A percentile compares a stretch with the other conserved stretches of the same genome.
Conservation (phyloP, 345 rosid genomes). For the Lepidium sativum region DNA sequence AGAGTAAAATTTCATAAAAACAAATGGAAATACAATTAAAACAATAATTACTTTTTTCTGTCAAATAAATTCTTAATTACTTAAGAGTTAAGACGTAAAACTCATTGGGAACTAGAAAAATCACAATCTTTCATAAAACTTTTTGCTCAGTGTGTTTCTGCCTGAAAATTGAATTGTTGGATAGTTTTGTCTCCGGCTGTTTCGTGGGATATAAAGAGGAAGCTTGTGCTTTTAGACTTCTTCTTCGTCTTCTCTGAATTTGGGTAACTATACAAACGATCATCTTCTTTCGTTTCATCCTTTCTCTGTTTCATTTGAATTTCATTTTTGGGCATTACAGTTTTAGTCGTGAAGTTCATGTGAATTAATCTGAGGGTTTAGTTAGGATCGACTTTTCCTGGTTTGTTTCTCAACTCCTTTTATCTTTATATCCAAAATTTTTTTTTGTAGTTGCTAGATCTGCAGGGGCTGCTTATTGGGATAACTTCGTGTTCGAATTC, state of each 20-base stretch:
- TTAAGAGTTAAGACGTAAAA: neutral
- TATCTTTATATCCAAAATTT: neutral
- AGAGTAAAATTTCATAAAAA: too few relatives aligned
- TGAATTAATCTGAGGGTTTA: neutral
- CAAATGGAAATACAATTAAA: too few relatives aligned
- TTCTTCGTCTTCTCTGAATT: neutral
- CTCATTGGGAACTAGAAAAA: neutral
- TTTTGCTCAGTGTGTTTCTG: constrained; percentile 4
- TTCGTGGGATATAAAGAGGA: neutral
- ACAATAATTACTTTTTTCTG: too few relatives aligned
- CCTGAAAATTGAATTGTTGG: constrained; percentile 6
- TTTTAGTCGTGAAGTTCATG: neutral
- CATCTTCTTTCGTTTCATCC: neutral
- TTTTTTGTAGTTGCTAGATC: constrained; percentile 6
- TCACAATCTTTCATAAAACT: constrained; percentile 14
- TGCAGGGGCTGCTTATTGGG: neutral
- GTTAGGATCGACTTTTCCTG: neutral
- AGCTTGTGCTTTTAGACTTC: neutral
- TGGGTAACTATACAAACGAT: neutral
- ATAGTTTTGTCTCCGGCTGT: neutral
- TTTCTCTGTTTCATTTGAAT: neutral
- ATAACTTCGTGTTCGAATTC: too few relatives aligned
- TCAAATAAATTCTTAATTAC: too few relatives aligned
- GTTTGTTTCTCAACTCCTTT: neutral
- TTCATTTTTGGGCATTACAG: neutral